phyloP scores from a whole-genome alignment of 805 yeast species.

The Starmerella ratchasimensis region DNA sequence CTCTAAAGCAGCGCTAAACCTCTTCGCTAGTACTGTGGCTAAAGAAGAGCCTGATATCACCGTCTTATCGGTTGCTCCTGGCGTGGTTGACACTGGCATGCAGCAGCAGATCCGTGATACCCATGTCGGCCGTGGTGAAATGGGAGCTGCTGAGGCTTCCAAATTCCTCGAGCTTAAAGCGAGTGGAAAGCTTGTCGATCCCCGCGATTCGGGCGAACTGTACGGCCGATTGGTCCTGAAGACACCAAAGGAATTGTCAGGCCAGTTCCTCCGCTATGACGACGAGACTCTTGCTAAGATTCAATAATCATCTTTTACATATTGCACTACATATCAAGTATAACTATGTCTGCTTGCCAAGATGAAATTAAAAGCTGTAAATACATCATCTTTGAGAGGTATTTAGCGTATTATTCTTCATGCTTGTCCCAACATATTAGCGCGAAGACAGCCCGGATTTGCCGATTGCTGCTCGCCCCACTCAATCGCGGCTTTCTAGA shows the following conservation, averaged over 20 bases:
- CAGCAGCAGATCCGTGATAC: slow-evolving; percentile 62
- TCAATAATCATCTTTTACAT: too few species aligned
- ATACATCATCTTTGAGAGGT: too few species aligned
- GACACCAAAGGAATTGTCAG: slow-evolving; percentile 44
- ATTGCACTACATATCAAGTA: not conserved
- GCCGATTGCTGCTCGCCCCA: too few species aligned
- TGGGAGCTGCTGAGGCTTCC: slow-evolving; percentile 46
- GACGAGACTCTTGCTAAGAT: slow-evolving; percentile 11
- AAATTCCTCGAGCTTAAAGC: slow-evolving; percentile 52
- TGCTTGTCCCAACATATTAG: too few species aligned
- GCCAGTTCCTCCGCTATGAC: slow-evolving; percentile 48
- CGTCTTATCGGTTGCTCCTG: slow-evolving; percentile 75
- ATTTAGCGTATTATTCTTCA: too few species aligned
- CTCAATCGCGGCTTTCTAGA: too few species aligned
- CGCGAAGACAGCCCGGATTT: too few species aligned
- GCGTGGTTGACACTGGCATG: slow-evolving; percentile 88
- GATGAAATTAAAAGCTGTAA: too few species aligned
- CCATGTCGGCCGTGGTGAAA: slow-evolving; percentile 35
- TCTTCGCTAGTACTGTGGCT: slow-evolving; percentile 51
- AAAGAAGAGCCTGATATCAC: slow-evolving; percentile 47
- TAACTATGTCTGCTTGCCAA: not conserved
- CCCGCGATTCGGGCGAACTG: slow-evolving; percentile 58
- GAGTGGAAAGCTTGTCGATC: slow-evolving; percentile 45
- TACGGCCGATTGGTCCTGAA: slow-evolving; percentile 59
- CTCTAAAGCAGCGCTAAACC: slow-evolving; percentile 83